Base-by-base conservation (phyloP, 1,139 yeast genomes). In the Candida gigantensis region DNA sequence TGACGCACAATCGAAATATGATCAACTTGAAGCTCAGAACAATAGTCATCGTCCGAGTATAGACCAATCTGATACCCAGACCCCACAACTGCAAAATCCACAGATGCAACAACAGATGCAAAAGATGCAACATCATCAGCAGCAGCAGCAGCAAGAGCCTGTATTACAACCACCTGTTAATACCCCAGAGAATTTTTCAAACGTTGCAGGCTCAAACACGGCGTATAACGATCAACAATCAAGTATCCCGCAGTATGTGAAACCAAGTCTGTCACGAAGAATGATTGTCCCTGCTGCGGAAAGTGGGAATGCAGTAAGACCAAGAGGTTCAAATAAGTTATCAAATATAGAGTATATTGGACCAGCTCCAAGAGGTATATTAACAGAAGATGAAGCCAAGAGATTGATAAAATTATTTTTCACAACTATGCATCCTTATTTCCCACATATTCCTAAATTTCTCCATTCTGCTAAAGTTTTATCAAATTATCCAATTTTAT, bases 361-460 rank as follows among this genome's bases (percentile, higher is more conserved):
- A 2, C 39, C 45, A 9, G 63, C 64, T 0, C 65, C 65, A n/a
- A 54, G 65, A 26, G 79, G 80, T n/a, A 69, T 85, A 34, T 54
- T 89, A 12, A 69, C 84, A 0, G 89, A 78, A 46, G 60, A 53
- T 0, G 95, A 87, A 52, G 94, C 95, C 1, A 74, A 72, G 38
- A 60, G 65, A 35, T 62, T 87, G 24, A 77, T 88, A 20, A 67
- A 74, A 31, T 65, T 81, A 36, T 90, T 86, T 57, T 87, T 87
- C 56, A 61, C 78, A 7, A 79, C 88, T 3, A 75, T 90, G 80
- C 95, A 87, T 55, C 96, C 96, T 1, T 90, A 81, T 56, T 89
- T 84, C 60, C 97, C 97, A 1, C 86, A 82, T 52, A 74, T 90
- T 24, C 96, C 96, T 1, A 67, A 72, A 24, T 86, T 82, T 44